A percentile compares a stretch with the other conserved stretches of the same genome.
phyloP scores from a whole-genome alignment of 306 rosid species.

The Rosa rugosa region DNA sequence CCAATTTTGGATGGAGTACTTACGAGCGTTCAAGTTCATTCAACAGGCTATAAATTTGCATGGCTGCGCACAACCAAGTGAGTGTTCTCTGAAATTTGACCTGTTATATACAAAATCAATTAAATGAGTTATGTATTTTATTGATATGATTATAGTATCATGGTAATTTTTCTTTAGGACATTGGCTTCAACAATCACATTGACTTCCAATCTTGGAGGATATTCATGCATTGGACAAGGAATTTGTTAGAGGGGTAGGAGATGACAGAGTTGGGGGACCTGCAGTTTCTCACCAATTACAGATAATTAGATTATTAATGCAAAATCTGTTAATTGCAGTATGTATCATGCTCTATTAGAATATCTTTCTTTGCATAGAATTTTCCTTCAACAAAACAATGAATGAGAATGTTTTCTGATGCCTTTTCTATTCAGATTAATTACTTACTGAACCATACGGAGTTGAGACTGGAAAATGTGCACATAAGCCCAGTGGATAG shows the following conservation, averaged over 20 bases:
- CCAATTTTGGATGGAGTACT: too few relatives aligned
- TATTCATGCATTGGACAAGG: slow-evolving; percentile 61
- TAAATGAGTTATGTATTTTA: background rate
- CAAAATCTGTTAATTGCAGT: slow-evolving; percentile 97
- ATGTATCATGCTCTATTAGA: slow-evolving; percentile 60
- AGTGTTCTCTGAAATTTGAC: too few relatives aligned
- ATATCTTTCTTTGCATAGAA: slow-evolving; percentile 33
- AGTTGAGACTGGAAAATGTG: too few relatives aligned
- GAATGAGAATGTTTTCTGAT: too few relatives aligned
- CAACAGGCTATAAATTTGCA: too few relatives aligned
- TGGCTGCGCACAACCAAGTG: too few relatives aligned
- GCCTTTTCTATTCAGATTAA: too few relatives aligned
- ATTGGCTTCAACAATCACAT: slow-evolving; percentile 92
- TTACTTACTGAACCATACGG: too few relatives aligned
- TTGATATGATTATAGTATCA: slow-evolving; percentile 62
- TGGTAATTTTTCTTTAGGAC: slow-evolving; percentile 93
- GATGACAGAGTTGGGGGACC: slow-evolving; percentile 90
- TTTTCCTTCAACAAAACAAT: too few relatives aligned
- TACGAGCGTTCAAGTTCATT: too few relatives aligned
- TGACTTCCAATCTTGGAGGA: slow-evolving; percentile 98
- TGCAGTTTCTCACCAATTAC: slow-evolving; percentile 75
- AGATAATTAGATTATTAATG: slow-evolving; percentile 78
- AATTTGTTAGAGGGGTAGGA: slow-evolving; percentile 58
- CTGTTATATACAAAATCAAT: too few relatives aligned
- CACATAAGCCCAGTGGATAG: too few relatives aligned